Percentiles rank a stretch among this genome's conserved stretches.
phyloP scores from a whole-genome alignment of 805 yeast species.

The Metschnikowia matae region DNA sequence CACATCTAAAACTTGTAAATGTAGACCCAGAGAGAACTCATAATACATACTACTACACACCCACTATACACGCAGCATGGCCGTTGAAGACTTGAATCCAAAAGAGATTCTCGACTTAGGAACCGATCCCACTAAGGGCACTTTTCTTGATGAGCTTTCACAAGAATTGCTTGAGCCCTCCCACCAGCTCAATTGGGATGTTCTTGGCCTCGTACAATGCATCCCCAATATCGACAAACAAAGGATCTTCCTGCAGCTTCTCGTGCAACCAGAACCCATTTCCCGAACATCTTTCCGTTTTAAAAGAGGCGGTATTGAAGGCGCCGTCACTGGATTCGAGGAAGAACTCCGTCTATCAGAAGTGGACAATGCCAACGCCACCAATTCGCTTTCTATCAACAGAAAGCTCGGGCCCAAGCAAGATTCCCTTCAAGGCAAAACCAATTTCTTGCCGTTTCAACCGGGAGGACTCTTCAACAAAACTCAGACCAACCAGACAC shows the following conservation, averaged over 20 bases:
- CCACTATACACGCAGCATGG: neutral
- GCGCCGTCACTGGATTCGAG: slow-evolving; percentile 55
- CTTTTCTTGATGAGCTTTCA: slow-evolving; percentile 8
- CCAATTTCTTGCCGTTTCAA: slow-evolving; percentile 78
- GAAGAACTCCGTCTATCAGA: slow-evolving; percentile 47
- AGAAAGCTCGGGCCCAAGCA: slow-evolving; percentile 61
- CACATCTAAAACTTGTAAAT: neutral
- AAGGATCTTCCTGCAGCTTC: slow-evolving; percentile 43
- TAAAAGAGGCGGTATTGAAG: slow-evolving; percentile 71
- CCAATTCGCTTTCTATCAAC: slow-evolving; percentile 68
- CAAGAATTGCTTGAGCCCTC: slow-evolving; percentile 59
- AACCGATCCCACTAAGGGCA: neutral
- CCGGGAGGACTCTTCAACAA: slow-evolving; percentile 72
- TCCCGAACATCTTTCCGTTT: slow-evolving; percentile 64
- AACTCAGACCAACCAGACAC: slow-evolving; percentile 14
- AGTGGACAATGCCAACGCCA: slow-evolving; percentile 55
- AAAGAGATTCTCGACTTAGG: slow-evolving; percentile 1
- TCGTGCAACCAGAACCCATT: slow-evolving; percentile 55
- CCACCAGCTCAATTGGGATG: slow-evolving; percentile 58
- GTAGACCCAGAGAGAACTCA: neutral
- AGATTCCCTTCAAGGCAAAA: slow-evolving; percentile 63
- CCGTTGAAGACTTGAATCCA: slow-evolving; percentile 4
- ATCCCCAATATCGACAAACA: slow-evolving; percentile 41
- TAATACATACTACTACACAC: neutral
- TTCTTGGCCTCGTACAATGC: slow-evolving; percentile 65